A percentile compares a stretch with the other conserved stretches of the same genome.
phyloP scores from a whole-genome alignment of 208 protist genomes.

The Crithidia thermophila region DNA sequence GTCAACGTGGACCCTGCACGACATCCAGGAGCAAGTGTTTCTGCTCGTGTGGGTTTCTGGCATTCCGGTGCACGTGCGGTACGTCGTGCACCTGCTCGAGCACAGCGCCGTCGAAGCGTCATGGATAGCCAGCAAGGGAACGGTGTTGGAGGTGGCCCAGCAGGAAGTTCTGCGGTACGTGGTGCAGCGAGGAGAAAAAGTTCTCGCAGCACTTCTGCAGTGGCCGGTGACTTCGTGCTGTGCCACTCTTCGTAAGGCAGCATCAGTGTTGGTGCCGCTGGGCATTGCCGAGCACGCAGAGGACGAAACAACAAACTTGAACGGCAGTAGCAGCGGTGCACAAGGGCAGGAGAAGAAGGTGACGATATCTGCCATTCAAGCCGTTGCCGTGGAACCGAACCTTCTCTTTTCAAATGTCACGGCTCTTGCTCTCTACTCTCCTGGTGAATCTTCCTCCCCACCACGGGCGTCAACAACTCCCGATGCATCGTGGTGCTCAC shows the following conservation, averaged over 20 bases:
- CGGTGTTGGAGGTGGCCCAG: constrained; percentile 12
- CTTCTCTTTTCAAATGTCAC: constrained; percentile 16
- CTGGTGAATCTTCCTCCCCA: constrained; percentile 6
- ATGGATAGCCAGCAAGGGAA: not conserved
- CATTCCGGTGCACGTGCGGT: constrained; percentile 60
- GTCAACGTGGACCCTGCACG: constrained; percentile 31
- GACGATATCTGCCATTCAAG: not conserved
- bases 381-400: constrained; percentile 13
- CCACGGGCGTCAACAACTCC: no score
- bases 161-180: constrained; percentile 36
- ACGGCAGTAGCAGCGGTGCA: not conserved
- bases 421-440: constrained; percentile 16
- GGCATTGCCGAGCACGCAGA: constrained; percentile 4
- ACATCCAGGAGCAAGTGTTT: constrained; percentile 61
- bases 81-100: constrained; percentile 51
- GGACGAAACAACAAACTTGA: not conserved
- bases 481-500: constrained; percentile 24
- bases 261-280: constrained; percentile 8
- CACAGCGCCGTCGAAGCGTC: constrained; percentile 19
- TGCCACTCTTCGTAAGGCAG: not conserved
- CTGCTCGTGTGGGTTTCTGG: constrained; percentile 69
- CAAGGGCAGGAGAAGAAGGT: not conserved
- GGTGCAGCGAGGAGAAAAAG: constrained; percentile 21
- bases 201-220: constrained; percentile 16
- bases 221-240: not conserved